These are phyloP conservation scores for Venustampulla echinocandica DNA, from an alignment of 495 filamentous ascomycete genomes.

Conservation along the genomic window DNA sequence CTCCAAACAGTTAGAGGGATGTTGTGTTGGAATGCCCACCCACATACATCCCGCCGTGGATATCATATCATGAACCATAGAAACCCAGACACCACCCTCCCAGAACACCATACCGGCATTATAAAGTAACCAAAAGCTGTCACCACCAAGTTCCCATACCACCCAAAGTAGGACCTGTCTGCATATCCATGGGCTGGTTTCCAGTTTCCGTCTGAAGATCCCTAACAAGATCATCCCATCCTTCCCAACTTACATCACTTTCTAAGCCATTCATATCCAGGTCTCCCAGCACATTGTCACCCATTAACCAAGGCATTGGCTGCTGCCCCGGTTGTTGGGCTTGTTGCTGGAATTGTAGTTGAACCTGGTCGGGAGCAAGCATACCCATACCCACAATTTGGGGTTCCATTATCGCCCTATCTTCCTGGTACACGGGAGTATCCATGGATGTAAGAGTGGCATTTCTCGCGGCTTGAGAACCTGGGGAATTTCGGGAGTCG, in stretches of 20 bases:
- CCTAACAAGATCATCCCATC: slow-evolving; percentile 22
- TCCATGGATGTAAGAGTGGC: background rate
- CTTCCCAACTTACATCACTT: slow-evolving; percentile 18
- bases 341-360: slow-evolving; percentile 13
- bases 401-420: slow-evolving; percentile 4
- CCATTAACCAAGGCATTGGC: slow-evolving; percentile 16
- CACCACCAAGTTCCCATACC: slow-evolving; percentile 21
- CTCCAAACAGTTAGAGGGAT: too few species aligned
- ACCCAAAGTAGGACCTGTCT: slow-evolving; percentile 9
- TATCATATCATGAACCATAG: too few species aligned
- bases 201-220: slow-evolving; percentile 20
- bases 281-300: slow-evolving; percentile 11
- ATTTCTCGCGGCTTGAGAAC: background rate
- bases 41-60: too few species aligned
- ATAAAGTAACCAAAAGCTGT: too few species aligned
- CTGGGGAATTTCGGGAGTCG: too few species aligned
- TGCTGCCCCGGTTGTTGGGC: background rate
- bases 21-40: too few species aligned
- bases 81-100: too few species aligned
- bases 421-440: background rate
- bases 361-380: slow-evolving; percentile 8
- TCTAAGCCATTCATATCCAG: slow-evolving; percentile 17
- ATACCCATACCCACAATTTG: slow-evolving; percentile 11
- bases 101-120: too few species aligned
- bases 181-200: background rate